Percentiles rank a stretch among this genome's conserved stretches.
These are phyloP conservation scores for Nicotiana paniculata DNA, from an alignment of 257 asterid genomes.

Conservation along the genomic window DNA sequence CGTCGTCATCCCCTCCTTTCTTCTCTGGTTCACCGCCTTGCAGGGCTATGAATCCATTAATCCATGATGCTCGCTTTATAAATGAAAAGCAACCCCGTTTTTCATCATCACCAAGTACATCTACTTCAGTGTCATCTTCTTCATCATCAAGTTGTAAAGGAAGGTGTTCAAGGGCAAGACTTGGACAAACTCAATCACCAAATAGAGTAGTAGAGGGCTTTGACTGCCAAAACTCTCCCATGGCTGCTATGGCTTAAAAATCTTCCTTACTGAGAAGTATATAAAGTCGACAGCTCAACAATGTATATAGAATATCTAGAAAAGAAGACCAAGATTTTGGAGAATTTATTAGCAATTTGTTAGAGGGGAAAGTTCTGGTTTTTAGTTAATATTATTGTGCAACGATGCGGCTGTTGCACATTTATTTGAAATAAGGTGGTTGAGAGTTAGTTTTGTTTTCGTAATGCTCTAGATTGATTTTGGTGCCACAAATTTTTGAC, in stretches of 20 bases:
- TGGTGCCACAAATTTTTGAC: not conserved
- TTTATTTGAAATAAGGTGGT: not conserved
- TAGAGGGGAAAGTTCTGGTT: not conserved
- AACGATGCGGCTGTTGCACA: not conserved
- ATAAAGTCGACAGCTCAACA: not conserved
- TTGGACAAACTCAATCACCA: constrained; percentile 31
- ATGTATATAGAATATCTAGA: not conserved
- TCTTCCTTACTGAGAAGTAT: not conserved
- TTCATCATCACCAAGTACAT: constrained; percentile 13
- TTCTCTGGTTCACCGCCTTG: constrained; percentile 49
- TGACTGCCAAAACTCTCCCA: constrained; percentile 27
- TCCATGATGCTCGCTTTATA: constrained; percentile 34
- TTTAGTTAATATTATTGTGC: not conserved
- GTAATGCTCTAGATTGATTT: not conserved
- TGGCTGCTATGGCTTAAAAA: constrained; percentile 24
- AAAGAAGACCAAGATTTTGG: not conserved
- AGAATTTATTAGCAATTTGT: not conserved
- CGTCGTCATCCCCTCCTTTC: constrained; percentile 43
- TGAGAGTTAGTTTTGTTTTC: not conserved
- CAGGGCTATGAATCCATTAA: constrained; percentile 43
- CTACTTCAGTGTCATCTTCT: constrained; percentile 25
- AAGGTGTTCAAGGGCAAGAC: constrained; percentile 9
- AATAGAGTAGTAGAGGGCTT: constrained; percentile 52
- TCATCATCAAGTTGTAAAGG: constrained; percentile 27
- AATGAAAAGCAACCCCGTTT: constrained; percentile 9